These are phyloP conservation scores for Paecilomyces sp. DNA, from an alignment of 2,329 filamentous ascomycete genomes.

Conservation along the genomic window DNA sequence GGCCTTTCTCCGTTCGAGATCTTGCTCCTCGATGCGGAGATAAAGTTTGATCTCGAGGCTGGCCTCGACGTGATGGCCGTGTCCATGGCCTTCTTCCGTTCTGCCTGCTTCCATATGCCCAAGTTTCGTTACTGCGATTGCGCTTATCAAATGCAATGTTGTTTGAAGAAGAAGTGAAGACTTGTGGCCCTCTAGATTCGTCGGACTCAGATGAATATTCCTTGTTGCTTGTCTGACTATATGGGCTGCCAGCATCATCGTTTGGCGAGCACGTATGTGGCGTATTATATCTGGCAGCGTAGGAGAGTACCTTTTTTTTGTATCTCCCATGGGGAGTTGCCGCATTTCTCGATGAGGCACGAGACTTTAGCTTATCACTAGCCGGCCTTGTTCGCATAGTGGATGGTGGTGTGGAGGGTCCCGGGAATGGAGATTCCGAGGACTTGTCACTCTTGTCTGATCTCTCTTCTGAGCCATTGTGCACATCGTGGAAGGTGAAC, in stretches of 20 bases:
- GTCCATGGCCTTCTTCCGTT: not conserved
- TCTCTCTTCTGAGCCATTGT: not conserved
- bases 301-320: not conserved
- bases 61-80: not conserved
- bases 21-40: not conserved
- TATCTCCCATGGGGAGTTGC: not conserved
- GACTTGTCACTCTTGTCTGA: not conserved
- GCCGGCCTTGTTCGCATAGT: not conserved
- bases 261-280: not conserved
- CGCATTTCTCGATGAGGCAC: not conserved
- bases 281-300: not conserved
- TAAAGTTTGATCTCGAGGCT: not conserved
- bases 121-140: not conserved
- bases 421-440: not conserved
- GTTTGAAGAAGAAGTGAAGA: not conserved
- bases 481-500: not conserved
- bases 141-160: not conserved
- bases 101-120: not conserved
- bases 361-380: not conserved
- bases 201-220: not conserved
- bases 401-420: not conserved
- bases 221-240: not conserved
- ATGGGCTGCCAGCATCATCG: not conserved
- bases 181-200: not conserved
- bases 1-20: not conserved